A percentile compares a stretch with the other conserved stretches of the same genome.
phyloP scores from a whole-genome alignment of 2,329 filamentous ascomycete genomes.

The Eutypella sp. region DNA sequence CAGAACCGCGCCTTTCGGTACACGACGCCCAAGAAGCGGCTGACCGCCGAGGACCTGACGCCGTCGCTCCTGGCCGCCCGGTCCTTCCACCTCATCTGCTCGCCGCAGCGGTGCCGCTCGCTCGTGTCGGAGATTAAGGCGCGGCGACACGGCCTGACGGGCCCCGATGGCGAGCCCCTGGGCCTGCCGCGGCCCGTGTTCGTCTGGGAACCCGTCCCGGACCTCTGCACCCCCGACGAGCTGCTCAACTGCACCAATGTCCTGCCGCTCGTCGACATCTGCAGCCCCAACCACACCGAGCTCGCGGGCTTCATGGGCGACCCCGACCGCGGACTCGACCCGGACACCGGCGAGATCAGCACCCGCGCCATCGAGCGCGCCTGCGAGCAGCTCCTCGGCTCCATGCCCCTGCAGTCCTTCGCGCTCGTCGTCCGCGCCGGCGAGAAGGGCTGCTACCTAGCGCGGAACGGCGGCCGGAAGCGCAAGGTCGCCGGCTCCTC shows the following conservation, averaged over 20 bases:
- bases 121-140: conserved; percentile 67
- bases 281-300: conserved; percentile 81
- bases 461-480: conserved; percentile 51
- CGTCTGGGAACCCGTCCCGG: conserved; percentile 93
- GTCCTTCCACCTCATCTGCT: conserved; percentile 86
- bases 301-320: conserved; percentile 79
- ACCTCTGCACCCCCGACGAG: conserved; percentile 71
- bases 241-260: conserved; percentile 60
- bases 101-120: conserved; percentile 68
- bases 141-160: conserved; percentile 41
- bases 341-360: conserved; percentile 49
- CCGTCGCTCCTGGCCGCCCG: conserved; percentile 62
- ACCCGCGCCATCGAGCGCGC: conserved; percentile 49
- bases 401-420: conserved; percentile 60
- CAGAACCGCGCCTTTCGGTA: conserved; percentile 78
- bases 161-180: conserved; percentile 16
- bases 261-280: conserved; percentile 56
- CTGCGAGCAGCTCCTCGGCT: conserved; percentile 58
- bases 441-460: conserved; percentile 65
- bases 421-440: conserved; percentile 67
- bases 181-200: conserved; percentile 59
- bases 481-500: conserved; percentile 25
- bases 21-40: conserved; percentile 75
- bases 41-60: conserved; percentile 69
- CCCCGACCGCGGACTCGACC: conserved; percentile 47